A percentile compares a stretch with the other conserved stretches of the same genome.
Conservation (phyloP, 2,329 filamentous ascomycete genomes). For the Fusarium sp. region DNA sequence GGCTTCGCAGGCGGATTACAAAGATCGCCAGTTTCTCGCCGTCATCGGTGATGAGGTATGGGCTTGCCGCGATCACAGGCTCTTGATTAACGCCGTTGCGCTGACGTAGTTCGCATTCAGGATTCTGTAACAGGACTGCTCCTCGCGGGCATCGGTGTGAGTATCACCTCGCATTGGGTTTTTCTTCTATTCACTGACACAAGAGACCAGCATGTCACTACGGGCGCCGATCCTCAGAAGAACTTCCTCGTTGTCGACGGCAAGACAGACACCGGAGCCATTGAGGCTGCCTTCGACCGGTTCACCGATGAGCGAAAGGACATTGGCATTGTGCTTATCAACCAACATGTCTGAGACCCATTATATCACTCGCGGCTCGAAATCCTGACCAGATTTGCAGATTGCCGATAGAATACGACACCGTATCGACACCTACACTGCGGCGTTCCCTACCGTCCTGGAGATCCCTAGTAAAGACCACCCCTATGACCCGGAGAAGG, state of each 20-base stretch:
- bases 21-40: constrained; percentile 94
- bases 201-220: constrained; percentile 80
- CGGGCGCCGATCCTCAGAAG: constrained; percentile 88
- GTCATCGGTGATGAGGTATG: constrained; percentile 96
- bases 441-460: constrained; percentile 94
- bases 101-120: constrained; percentile 60
- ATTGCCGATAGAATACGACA: constrained; percentile 94
- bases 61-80: background rate
- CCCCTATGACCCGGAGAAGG: constrained; percentile 98
- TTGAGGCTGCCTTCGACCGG: constrained; percentile 88
- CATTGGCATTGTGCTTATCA: constrained; percentile 96
- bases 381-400: constrained; percentile 60
- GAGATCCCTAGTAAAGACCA: constrained; percentile 99
- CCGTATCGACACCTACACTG: constrained; percentile 89
- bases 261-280: constrained; percentile 89
- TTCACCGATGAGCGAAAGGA: constrained; percentile 94
- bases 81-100: constrained; percentile 14
- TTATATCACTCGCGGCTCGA: background rate
- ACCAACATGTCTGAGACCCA: constrained; percentile 82
- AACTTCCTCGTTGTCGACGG: constrained; percentile 97
- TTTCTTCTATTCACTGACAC: background rate
- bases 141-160: constrained; percentile 92
- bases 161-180: constrained; percentile 38
- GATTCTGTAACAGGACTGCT: constrained; percentile 96
- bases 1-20: constrained; percentile 68